A percentile compares a stretch with the other conserved stretches of the same genome.
Conservation (phyloP, 192 early-diverging fungal species). For the Coemansia sp. region DNA sequence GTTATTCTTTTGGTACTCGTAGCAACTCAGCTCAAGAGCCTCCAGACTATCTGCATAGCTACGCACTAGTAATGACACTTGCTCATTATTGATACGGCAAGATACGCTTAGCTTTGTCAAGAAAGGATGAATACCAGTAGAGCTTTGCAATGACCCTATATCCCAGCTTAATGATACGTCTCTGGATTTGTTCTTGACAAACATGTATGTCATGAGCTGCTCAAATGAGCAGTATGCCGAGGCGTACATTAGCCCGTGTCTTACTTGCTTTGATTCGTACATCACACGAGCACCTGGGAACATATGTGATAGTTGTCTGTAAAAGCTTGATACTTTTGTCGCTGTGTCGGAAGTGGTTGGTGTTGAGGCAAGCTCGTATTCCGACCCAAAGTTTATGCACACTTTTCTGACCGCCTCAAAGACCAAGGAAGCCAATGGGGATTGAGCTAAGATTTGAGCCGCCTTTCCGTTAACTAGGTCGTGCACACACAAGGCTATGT, state of each 20-base stretch:
- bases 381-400: background rate
- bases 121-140: background rate
- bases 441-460: background rate
- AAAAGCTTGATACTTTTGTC: background rate
- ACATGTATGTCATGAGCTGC: background rate
- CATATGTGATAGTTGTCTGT: background rate
- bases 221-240: background rate
- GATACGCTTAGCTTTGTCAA: background rate
- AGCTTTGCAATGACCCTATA: background rate
- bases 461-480: background rate
- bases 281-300: background rate
- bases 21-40: background rate
- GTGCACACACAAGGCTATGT: background rate
- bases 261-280: background rate
- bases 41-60: background rate
- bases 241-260: background rate
- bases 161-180: background rate
- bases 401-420: constrained; percentile 1
- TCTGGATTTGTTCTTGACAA: background rate
- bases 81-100: background rate
- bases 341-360: background rate
- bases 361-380: background rate
- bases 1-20: background rate
- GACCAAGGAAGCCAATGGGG: background rate
- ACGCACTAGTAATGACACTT: background rate